phyloP scores from a whole-genome alignment of 2,329 filamentous ascomycete genomes.

The Cladophialophora yegresii region DNA sequence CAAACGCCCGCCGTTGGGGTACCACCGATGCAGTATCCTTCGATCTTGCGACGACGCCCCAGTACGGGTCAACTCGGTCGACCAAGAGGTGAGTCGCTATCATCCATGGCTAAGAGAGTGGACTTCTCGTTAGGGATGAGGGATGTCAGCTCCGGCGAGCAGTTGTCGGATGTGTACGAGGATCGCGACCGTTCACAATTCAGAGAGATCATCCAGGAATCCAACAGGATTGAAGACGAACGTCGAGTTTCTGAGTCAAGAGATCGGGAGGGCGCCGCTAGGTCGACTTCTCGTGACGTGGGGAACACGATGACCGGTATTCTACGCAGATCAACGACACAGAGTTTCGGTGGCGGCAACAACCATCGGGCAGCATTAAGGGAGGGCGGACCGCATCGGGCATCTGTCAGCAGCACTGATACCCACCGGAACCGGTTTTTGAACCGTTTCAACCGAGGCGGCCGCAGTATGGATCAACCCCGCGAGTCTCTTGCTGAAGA shows the following conservation, averaged over 20 bases:
- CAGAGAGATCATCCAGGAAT: constrained; percentile 41
- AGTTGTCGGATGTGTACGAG: constrained; percentile 66
- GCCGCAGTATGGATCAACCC: constrained; percentile 24
- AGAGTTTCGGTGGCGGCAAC: constrained; percentile 38
- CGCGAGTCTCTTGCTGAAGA: constrained; percentile 34
- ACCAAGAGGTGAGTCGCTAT: constrained; percentile 59
- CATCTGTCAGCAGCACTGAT: constrained; percentile 40
- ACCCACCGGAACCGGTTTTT: constrained; percentile 65
- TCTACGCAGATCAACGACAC: constrained; percentile 36
- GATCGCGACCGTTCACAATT: constrained; percentile 50
- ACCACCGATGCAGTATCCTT: constrained; percentile 45
- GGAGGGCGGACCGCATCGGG: constrained; percentile 13
- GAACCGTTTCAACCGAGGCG: constrained; percentile 47
- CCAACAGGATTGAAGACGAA: constrained; percentile 47
- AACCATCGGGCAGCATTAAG: constrained; percentile 5
- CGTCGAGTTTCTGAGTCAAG: constrained; percentile 35
- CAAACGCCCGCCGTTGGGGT: constrained; percentile 18
- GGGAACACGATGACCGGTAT: constrained; percentile 36
- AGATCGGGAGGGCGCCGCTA: constrained; percentile 20
- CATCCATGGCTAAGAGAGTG: constrained; percentile 62
- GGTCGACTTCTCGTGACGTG: constrained; percentile 26
- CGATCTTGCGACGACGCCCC: constrained; percentile 58
- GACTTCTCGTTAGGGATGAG: constrained; percentile 72
- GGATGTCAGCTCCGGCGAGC: constrained; percentile 58
- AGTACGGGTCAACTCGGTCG: constrained; percentile 45